Conservation (phyloP, 106 monocot genomes). For the Platanthera zijinensis region DNA sequence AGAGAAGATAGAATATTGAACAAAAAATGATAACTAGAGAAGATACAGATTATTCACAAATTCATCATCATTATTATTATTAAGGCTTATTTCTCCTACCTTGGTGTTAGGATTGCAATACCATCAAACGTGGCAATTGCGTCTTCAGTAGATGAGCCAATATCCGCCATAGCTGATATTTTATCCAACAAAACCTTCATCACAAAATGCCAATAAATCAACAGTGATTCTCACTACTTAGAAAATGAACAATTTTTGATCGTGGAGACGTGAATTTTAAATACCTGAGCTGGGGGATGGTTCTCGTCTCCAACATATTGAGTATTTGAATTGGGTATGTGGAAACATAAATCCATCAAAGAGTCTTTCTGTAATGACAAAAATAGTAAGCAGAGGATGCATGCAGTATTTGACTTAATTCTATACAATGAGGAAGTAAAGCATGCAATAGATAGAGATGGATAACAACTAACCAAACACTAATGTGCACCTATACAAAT, state of each 20-base stretch:
- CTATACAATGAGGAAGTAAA: too few relatives aligned
- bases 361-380: constrained; percentile 76
- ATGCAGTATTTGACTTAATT: background rate
- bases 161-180: constrained; percentile 76
- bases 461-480: too few relatives aligned
- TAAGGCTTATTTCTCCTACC: constrained; percentile 18
- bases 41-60: background rate
- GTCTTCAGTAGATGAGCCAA: constrained; percentile 91
- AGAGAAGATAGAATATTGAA: background rate
- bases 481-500: too few relatives aligned
- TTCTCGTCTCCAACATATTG: constrained; percentile 93
- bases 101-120: constrained; percentile 92
- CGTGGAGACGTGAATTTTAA: background rate
- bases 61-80: background rate
- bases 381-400: background rate
- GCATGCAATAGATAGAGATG: too few relatives aligned
- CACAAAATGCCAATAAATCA: constrained; percentile 7
- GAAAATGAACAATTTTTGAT: background rate
- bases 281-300: constrained; percentile 85
- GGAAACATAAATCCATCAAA: constrained; percentile 86
- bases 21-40: background rate
- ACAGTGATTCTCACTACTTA: background rate
- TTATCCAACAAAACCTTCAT: constrained; percentile 75
- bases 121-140: constrained; percentile 90
- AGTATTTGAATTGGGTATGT: constrained; percentile 89